Evolutionary conservation across 345 rosid species (phyloP).

Genomic region (Alliaria petiolata): DNA sequence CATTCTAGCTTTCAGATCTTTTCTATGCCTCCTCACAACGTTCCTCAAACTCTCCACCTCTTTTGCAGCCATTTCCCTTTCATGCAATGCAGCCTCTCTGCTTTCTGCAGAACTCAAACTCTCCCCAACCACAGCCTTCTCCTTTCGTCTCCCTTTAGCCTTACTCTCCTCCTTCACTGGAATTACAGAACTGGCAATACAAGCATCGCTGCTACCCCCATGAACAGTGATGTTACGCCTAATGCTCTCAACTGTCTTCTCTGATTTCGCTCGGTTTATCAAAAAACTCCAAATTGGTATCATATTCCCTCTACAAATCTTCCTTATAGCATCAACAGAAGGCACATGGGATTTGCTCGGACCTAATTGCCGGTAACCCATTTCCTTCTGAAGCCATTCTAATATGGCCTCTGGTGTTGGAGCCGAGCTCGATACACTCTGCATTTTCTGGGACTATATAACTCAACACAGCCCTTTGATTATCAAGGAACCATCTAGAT

Average conservation of each 20-base stretch:
- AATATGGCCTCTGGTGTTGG: conserved; percentile 71
- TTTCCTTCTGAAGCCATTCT: conserved; percentile 85
- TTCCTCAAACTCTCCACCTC: conserved; percentile 80
- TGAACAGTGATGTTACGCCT: conserved; percentile 72
- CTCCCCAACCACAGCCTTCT: conserved; percentile 39
- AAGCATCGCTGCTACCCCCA: conserved; percentile 39
- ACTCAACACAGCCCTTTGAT: not conserved
- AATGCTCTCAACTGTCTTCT: conserved; percentile 71
- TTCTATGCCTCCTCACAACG: conserved; percentile 66
- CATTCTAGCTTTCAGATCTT: conserved; percentile 82
- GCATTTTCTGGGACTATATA: conserved; percentile 28
- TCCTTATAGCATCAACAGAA: conserved; percentile 55
- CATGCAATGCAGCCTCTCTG: conserved; percentile 62
- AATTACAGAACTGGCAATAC: not conserved
- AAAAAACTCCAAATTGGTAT: conserved; percentile 69
- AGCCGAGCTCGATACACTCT: conserved; percentile 37
- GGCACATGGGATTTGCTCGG: conserved; percentile 59
- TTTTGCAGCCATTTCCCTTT: conserved; percentile 62
- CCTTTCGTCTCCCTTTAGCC: conserved; percentile 52
- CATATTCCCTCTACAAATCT: conserved; percentile 80
- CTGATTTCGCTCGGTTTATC: conserved; percentile 62
- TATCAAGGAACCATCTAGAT: not conserved
- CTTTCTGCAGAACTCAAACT: conserved; percentile 39
- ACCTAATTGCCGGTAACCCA: conserved; percentile 73
- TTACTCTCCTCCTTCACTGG: conserved; percentile 49